Base-by-base conservation (phyloP, 2,329 filamentous ascomycete genomes). In the Fusarium equiseti region DNA sequence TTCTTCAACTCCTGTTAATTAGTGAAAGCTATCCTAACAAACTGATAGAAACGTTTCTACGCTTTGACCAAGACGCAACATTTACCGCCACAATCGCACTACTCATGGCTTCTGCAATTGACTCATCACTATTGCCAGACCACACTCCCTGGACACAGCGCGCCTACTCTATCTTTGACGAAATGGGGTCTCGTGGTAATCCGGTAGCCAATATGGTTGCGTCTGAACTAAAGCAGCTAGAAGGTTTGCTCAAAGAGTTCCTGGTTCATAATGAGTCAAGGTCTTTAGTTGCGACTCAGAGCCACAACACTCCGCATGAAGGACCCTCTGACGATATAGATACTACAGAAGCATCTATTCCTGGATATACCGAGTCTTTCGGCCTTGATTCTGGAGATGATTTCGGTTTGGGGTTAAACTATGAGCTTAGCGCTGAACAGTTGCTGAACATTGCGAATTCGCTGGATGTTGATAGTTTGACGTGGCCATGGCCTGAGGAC, bases 121-220 rank as follows among this genome's bases (percentile, higher is more conserved):
- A 83, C 54, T 60, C 74, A 1, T 73, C 73, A 5, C 64, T 81
- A 2, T 62, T 82, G 6, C 79, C 81, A 26, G 76, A 78, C 48
- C 77, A 77, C 18, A 63, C 71, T 0, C 56, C 70, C 1, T 85
- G 82, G 80, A 68, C 83, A 2, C 77, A 82, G 5, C 81, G 81
- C 42, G 79, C 82, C 3, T 82, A 83, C 53, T 56, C 67, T 3
- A 79, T 86, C 12, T 77, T 86, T 11, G 82, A 86, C 40, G 83
- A 83, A 15, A 85, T 87, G 77, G 77, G 79, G 29, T 76, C 77
- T 2, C 79, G 79, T 15, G 83, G 84, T 2, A 86, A 85, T 45
- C 75, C 79, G 0, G 80, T 86, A 9, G 84, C 85, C 1, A 76
- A 75, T 6, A 81, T 82, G 57, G 79, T 81, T 11, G 56, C 55